phyloP scores from a whole-genome alignment of 441 rosid genomes.

The Croton setiger region DNA sequence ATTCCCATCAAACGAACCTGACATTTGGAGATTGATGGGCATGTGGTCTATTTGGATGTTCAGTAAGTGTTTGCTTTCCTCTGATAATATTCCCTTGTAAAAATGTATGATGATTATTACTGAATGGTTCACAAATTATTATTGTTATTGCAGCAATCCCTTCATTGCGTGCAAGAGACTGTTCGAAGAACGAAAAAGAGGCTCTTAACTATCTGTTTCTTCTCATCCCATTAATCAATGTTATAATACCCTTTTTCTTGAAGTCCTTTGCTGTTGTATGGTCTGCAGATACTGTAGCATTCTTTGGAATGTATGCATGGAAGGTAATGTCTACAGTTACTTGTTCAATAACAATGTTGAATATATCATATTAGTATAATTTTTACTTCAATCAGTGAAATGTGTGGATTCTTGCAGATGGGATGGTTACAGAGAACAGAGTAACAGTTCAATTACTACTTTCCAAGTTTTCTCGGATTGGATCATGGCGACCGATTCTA shows the following conservation, averaged over 20 bases:
- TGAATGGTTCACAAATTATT: neutral
- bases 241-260: conserved; percentile 80
- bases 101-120: no score
- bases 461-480: conserved; percentile 7
- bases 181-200: conserved; percentile 87
- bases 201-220: conserved; percentile 93
- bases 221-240: conserved; percentile 73
- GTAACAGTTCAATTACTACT: conserved; percentile 16
- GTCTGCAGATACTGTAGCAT: conserved; percentile 88
- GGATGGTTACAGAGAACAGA: conserved; percentile 67
- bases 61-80: conserved; percentile 47
- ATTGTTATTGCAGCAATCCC: conserved; percentile 65
- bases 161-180: conserved; percentile 89
- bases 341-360: neutral
- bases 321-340: conserved; percentile 49
- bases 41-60: conserved; percentile 99
- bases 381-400: neutral
- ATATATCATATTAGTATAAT: neutral
- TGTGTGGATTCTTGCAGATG: conserved; percentile 38
- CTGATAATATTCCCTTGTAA: no score
- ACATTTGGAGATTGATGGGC: conserved; percentile 95
- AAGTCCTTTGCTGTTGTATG: conserved; percentile 91
- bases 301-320: conserved; percentile 95
- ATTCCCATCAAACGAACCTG: conserved; percentile 87
- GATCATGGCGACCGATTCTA: neutral